phyloP scores from a whole-genome alignment of 2,329 filamentous ascomycete genomes.

The Aspergillus neotritici region DNA sequence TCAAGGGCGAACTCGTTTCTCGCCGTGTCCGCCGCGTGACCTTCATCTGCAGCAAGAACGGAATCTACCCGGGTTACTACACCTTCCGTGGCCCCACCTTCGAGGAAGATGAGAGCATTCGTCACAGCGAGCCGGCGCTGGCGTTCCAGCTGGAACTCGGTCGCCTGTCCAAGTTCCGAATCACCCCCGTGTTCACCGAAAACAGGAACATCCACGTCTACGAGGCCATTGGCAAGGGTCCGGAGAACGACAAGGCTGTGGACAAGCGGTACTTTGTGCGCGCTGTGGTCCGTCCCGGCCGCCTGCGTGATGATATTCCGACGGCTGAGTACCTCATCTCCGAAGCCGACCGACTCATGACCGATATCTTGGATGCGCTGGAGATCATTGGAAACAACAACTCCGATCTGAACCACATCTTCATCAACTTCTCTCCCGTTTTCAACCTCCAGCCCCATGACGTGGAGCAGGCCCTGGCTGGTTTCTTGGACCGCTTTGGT shows the following conservation, averaged over 20 bases:
- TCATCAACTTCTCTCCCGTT: slow-evolving; percentile 98
- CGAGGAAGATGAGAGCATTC: slow-evolving; percentile 88
- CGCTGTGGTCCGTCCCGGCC: slow-evolving; percentile 87
- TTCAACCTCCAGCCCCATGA: slow-evolving; percentile 87
- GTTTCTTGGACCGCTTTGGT: slow-evolving; percentile 94
- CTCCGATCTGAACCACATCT: slow-evolving; percentile 98
- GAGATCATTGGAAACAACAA: slow-evolving; percentile 99
- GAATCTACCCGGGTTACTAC: slow-evolving; percentile 93
- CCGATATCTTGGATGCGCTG: slow-evolving; percentile 92
- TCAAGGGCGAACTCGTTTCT: slow-evolving; percentile 75
- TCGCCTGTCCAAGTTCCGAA: slow-evolving; percentile 92
- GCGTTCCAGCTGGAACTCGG: slow-evolving; percentile 98
- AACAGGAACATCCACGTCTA: slow-evolving; percentile 99
- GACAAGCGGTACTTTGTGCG: slow-evolving; percentile 95
- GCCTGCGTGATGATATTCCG: slow-evolving; percentile 92
- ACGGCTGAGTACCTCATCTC: slow-evolving; percentile 98
- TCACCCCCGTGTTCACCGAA: slow-evolving; percentile 97
- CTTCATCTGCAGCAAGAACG: slow-evolving; percentile 94
- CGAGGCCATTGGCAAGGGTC: slow-evolving; percentile 89
- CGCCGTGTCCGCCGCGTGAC: slow-evolving; percentile 83
- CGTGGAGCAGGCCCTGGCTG: slow-evolving; percentile 86
- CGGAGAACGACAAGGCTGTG: slow-evolving; percentile 68
- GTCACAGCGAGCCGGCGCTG: slow-evolving; percentile 91
- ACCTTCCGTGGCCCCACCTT: slow-evolving; percentile 93
- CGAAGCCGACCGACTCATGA: slow-evolving; percentile 93